Evolutionary conservation across 208 protist genomes (phyloP), one percentile per base, ranked within the genome.

Genomic region (Angomonas desouzai): DNA sequence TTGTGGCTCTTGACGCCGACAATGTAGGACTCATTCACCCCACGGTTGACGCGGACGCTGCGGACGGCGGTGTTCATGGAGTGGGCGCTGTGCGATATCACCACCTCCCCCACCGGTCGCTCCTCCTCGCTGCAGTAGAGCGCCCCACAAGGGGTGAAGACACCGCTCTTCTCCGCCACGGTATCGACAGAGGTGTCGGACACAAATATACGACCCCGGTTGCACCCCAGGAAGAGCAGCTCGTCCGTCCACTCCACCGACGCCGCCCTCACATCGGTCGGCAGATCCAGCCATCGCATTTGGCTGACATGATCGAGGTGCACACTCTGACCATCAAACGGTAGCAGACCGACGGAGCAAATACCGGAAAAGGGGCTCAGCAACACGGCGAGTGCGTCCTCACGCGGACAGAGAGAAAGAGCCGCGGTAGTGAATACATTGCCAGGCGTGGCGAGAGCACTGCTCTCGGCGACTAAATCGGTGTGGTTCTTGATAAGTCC

Each of bases 251-350:
- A 94, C 55, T 79, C 77, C 29, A 94, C 55, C 7, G 66, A 70
- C 7, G 80, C 76, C 2, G 71, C 61, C 48, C 63, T 66, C 1
- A 66, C 55, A 36, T 74, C 76, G n/a, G 58, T 57, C 0, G 73
- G 60, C 33, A 94, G 40, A 62, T 89, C 81, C 3, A 92, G 72
- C 85, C 88, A 92, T 16, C 74, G 74, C 77, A 88, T 89, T n/a
- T 74, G 63, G 33, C 70, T 48, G 10, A 74, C 76, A 11, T 66
- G 80, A 1, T 65, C 59, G 47, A 89, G 68, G 13, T 70, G 76
- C 33, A 76, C 74, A 45, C 55, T 63, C 0, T 45, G 45, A 6
- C 66, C 68, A 2, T 68, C 66, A 11, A 91, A 48, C 0, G 82
- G 62, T 65, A 89, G 76, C 23, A 93, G 63, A 20, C 84, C 87